Percentiles rank a stretch among this genome's conserved stretches.
Conservation (phyloP, 805 yeast species). For the Metschnikowia orientalis region DNA sequence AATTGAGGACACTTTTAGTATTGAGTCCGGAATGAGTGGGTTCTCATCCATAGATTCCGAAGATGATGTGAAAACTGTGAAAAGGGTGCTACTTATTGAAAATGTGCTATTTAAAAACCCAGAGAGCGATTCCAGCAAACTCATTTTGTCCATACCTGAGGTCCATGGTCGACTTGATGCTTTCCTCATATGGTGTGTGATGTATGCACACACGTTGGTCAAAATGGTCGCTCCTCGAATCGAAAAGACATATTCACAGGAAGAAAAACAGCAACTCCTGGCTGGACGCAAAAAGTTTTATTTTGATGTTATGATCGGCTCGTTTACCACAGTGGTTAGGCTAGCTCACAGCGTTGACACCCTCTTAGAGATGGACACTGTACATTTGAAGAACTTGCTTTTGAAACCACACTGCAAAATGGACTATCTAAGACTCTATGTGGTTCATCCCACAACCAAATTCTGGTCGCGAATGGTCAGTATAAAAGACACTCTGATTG, state of each 20-base stretch:
- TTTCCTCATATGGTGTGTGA: constrained; percentile 39
- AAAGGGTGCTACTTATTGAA: constrained; percentile 28
- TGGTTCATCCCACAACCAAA: constrained; percentile 46
- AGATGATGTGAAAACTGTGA: constrained; percentile 24
- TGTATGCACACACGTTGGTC: constrained; percentile 35
- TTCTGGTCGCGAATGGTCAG: constrained; percentile 38
- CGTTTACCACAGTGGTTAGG: constrained; percentile 36
- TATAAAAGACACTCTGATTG: constrained; percentile 27
- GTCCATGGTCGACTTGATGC: constrained; percentile 37
- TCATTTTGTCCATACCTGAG: constrained; percentile 30
- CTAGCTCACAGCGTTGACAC: constrained; percentile 46
- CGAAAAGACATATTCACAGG: constrained; percentile 23
- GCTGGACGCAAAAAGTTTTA: constrained; percentile 20
- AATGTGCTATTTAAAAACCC: constrained; percentile 26
- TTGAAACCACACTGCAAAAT: constrained; percentile 28
- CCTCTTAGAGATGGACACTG: constrained; percentile 41
- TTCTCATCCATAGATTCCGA: constrained; percentile 11
- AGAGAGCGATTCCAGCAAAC: constrained; percentile 24
- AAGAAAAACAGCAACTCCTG: constrained; percentile 23
- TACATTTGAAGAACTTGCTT: constrained; percentile 24
- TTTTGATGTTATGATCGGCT: constrained; percentile 29
- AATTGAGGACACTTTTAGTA: constrained; percentile 32
- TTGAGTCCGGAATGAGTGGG: constrained; percentile 19
- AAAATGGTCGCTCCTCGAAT: constrained; percentile 32
- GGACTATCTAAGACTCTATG: constrained; percentile 42